phyloP scores from a whole-genome alignment of 2,329 filamentous ascomycete species.

The Monosporascus sp. region DNA sequence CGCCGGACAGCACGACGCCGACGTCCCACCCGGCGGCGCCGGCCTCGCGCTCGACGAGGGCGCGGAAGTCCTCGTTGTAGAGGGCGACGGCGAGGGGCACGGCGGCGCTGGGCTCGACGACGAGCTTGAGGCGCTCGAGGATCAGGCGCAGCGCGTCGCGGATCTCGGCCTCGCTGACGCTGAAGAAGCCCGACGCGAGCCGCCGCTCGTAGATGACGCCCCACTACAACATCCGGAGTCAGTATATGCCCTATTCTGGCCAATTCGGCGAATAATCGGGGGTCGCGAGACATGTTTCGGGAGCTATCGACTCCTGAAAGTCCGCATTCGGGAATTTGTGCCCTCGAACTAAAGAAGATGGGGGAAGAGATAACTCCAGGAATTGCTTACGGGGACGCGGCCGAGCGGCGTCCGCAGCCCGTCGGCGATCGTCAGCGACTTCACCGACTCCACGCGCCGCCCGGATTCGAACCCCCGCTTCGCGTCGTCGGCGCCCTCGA shows the following conservation, averaged over 20 bases:
- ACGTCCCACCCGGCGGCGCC: slow-evolving; percentile 70
- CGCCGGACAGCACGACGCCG: slow-evolving; percentile 55
- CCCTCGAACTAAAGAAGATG: too few relatives aligned
- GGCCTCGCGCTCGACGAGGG: slow-evolving; percentile 62
- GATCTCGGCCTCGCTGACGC: slow-evolving; percentile 80
- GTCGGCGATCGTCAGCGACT: slow-evolving; percentile 79
- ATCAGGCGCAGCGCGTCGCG: slow-evolving; percentile 69
- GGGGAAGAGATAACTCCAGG: too few relatives aligned
- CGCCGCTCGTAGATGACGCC: slow-evolving; percentile 63
- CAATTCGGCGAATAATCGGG: too few relatives aligned
- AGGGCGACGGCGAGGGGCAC: slow-evolving; percentile 80
- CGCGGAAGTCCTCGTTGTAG: slow-evolving; percentile 79
- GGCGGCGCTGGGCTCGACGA: slow-evolving; percentile 82
- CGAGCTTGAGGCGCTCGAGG: slow-evolving; percentile 81
- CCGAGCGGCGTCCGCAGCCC: slow-evolving; percentile 83
- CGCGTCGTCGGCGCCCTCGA: slow-evolving; percentile 80
- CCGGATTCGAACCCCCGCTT: slow-evolving; percentile 63
- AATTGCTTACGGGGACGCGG: slow-evolving; percentile 42
- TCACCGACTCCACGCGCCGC: slow-evolving; percentile 61
- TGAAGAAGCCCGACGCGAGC: slow-evolving; percentile 67
- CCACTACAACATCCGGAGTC: slow-evolving; percentile 43
- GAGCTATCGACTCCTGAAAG: too few relatives aligned
- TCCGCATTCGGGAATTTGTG: too few relatives aligned
- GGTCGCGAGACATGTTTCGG: too few relatives aligned
- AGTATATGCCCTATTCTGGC: too few relatives aligned